Conservation (phyloP, 257 asterid genomes). For the Nicotiana tomentosiformis region DNA sequence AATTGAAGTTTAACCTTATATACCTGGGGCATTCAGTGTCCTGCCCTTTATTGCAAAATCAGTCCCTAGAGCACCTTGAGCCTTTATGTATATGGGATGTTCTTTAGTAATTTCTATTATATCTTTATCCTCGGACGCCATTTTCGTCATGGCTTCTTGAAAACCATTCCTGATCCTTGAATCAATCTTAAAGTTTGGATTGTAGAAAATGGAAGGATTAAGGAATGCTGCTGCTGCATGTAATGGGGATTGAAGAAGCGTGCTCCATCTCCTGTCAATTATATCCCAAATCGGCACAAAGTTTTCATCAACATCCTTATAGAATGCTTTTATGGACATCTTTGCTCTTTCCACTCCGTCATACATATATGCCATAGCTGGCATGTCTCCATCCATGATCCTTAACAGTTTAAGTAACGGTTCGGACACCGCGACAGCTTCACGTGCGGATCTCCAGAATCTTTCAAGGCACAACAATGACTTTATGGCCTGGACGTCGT, state of each 20-base stretch:
- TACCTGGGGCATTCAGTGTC: conserved; percentile 42
- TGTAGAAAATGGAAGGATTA: conserved; percentile 41
- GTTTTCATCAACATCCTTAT: conserved; percentile 30
- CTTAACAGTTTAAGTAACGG: conserved; percentile 34
- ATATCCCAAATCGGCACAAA: conserved; percentile 32
- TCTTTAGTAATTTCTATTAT: conserved; percentile 37
- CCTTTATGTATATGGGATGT: conserved; percentile 35
- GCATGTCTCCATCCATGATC: conserved; percentile 39
- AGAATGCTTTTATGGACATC: conserved; percentile 29
- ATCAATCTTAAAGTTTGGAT: conserved; percentile 26
- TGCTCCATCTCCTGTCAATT: conserved; percentile 40
- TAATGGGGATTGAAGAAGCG: conserved; percentile 30
- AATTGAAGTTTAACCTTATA: conserved; percentile 12
- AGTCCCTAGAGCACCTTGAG: conserved; percentile 42
- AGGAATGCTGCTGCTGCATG: conserved; percentile 42
- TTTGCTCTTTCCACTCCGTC: conserved; percentile 42
- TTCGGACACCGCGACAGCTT: conserved; percentile 30
- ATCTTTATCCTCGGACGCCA: conserved; percentile 31
- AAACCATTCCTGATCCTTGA: conserved; percentile 38
- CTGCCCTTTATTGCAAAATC: conserved; percentile 41
- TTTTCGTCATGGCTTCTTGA: conserved; percentile 42
- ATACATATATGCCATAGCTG: conserved; percentile 39
- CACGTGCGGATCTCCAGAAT: conserved; percentile 38
- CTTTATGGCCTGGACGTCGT: conserved; percentile 26
- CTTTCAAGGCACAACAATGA: conserved; percentile 20